Base-by-base conservation (phyloP, 2,329 filamentous ascomycete genomes). In the Trichoderma brevicompactum region DNA sequence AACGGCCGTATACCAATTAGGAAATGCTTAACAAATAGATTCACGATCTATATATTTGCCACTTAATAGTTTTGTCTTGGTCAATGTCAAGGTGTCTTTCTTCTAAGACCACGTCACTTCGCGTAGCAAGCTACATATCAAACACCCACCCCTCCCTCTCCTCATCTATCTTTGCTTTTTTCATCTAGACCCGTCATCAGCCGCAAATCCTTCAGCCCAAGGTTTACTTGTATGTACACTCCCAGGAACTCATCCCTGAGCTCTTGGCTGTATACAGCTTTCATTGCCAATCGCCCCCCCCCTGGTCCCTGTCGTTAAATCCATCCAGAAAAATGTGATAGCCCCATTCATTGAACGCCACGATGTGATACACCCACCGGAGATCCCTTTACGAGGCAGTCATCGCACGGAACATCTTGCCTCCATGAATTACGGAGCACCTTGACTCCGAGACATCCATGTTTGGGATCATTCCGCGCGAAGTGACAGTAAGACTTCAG, bases 401-500 rank as follows among this genome's bases (percentile, higher is more conserved):
- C 69, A 62, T 84, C 77, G 72, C 88, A 89, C 15, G 81, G 76
- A 12, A 83, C 79, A 5, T 75, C 77, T 72, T 88, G 86, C 36
- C 82, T 80, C 80, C 84, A 86, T 72, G 85, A 85, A 68, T 86
- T 79, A 28, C 86, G 83, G 66, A 91, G 81, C 44, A 85, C 85
- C 78, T 90, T 89, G 64, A 91, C 85, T 10, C 87, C 83, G 69
- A 85, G 85, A 75, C 91, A 93, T 70, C 87, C 82, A 74, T 93
- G 89, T 67, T 84, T 82, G 0, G 86, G 86, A 70, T 92, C 87
- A 73, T 91, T 92, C 66, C 91, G 87, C 6, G 90, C 89, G 69
- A 87, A 88, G 77, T 93, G 91, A 76, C 91, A 94, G 76, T 92
- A 85, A 28, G 86, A 87, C 72, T 88, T 87, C 36, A 91, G 79